phyloP scores from a whole-genome alignment of 805 yeast species.

The Phaffomyces thermotolerans region DNA sequence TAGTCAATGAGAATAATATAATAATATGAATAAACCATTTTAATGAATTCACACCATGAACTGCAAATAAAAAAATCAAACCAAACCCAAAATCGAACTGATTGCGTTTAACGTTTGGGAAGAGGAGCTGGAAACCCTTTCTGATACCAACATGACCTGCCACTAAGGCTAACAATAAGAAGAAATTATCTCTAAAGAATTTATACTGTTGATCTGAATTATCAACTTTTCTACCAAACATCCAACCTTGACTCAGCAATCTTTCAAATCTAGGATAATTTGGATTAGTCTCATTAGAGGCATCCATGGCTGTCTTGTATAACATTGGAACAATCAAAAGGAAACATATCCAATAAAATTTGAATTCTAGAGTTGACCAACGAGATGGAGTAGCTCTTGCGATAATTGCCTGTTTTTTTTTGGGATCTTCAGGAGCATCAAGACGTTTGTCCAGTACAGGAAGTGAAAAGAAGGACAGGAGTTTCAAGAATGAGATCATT shows the following conservation, averaged over 20 bases:
- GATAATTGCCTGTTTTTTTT: constrained; percentile 18
- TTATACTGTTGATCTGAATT: constrained; percentile 87
- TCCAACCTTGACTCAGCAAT: constrained; percentile 76
- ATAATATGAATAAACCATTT: constrained; percentile 54
- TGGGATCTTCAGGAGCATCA: constrained; percentile 26
- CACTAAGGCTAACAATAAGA: constrained; percentile 50
- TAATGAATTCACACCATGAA: constrained; percentile 73
- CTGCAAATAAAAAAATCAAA: constrained; percentile 52
- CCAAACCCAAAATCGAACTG: constrained; percentile 75
- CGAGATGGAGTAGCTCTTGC: constrained; percentile 30
- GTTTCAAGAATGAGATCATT: constrained; percentile 4
- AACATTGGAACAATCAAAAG: constrained; percentile 70
- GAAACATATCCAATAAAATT: constrained; percentile 56
- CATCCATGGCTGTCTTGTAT: constrained; percentile 75
- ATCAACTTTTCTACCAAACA: constrained; percentile 84
- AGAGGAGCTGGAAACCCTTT: constrained; percentile 19
- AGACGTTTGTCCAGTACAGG: constrained; percentile 38
- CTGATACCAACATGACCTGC: constrained; percentile 49
- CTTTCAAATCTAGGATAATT: constrained; percentile 60
- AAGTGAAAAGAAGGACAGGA: constrained; percentile 26
- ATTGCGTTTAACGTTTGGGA: constrained; percentile 32
- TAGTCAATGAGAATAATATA: constrained; percentile 46
- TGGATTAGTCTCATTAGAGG: constrained; percentile 66
- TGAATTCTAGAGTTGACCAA: constrained; percentile 78
- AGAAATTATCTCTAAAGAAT: constrained; percentile 77